Evolutionary conservation across 2,329 filamentous ascomycete genomes (phyloP).

Genomic region (Aspergillus thermomutatus): DNA sequence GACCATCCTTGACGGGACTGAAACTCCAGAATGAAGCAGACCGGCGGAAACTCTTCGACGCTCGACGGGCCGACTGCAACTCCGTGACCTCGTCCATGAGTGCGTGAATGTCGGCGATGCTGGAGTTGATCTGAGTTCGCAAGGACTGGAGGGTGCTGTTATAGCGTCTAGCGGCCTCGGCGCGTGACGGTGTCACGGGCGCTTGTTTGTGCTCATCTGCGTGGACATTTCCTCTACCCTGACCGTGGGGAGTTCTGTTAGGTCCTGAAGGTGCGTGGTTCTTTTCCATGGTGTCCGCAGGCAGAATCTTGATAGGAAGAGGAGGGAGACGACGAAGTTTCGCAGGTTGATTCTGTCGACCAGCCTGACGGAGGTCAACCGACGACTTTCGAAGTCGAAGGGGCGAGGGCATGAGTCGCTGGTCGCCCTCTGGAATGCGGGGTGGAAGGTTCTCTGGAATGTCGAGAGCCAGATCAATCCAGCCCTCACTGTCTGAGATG

Average conservation of each 20-base stretch:
- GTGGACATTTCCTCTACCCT: not conserved
- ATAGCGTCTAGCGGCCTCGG: constrained; percentile 17
- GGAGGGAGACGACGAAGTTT: constrained; percentile 15
- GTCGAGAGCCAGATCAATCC: not conserved
- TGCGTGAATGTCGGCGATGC: constrained; percentile 24
- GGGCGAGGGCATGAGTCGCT: constrained; percentile 23
- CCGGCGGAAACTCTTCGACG: constrained; percentile 25
- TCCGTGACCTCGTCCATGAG: constrained; percentile 23
- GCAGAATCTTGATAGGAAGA: constrained; percentile 21
- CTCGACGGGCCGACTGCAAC: constrained; percentile 22
- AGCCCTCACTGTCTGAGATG: constrained; percentile 14
- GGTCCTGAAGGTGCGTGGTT: constrained; percentile 1
- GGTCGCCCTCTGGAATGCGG: constrained; percentile 6
- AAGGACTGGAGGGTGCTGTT: constrained; percentile 25
- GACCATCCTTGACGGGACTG: constrained; percentile 20
- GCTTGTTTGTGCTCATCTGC: not conserved
- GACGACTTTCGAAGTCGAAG: constrained; percentile 23
- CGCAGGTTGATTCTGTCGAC: not conserved
- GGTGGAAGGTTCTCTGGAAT: constrained; percentile 3
- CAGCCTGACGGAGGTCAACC: not conserved
- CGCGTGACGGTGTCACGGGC: not conserved
- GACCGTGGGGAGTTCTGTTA: not conserved
- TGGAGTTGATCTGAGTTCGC: constrained; percentile 22
- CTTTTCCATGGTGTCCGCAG: no score
- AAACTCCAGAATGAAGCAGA: constrained; percentile 42